A percentile compares a stretch with the other conserved stretches of the same genome.
These are phyloP conservation scores for Serendipita indica DNA, from an alignment of 768 basidiomycete species.

Conservation along the genomic window DNA sequence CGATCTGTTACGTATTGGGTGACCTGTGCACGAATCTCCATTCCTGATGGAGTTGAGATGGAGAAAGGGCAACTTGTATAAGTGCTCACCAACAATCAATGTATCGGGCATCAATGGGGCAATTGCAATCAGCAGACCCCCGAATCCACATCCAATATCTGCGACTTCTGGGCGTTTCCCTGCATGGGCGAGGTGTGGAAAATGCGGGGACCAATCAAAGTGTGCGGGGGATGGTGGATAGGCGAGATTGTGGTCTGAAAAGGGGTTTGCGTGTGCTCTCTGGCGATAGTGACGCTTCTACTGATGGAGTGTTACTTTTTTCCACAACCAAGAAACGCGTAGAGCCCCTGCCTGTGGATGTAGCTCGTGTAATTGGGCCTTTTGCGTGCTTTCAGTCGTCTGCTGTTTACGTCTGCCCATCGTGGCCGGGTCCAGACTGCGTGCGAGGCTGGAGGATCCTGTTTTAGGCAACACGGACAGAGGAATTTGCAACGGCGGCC, in stretches of 20 bases:
- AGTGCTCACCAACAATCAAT: slow-evolving; percentile 71
- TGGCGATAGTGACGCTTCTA: slow-evolving; percentile 36
- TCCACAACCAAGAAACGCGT: neutral
- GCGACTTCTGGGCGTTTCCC: slow-evolving; percentile 78
- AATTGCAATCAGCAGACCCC: slow-evolving; percentile 77
- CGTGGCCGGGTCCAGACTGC: neutral
- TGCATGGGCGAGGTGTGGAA: slow-evolving; percentile 47
- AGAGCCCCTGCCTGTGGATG: neutral
- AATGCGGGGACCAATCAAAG: slow-evolving; percentile 76
- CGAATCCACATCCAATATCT: slow-evolving; percentile 96
- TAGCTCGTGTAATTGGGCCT: neutral
- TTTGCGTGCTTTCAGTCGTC: neutral
- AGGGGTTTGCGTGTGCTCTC: slow-evolving; percentile 35
- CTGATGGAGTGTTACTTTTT: neutral
- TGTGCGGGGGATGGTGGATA: slow-evolving; percentile 65
- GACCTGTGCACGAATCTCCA: slow-evolving; percentile 95
- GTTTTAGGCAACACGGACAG: neutral
- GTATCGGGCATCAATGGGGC: slow-evolving; percentile 84
- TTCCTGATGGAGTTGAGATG: slow-evolving; percentile 39
- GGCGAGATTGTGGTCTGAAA: slow-evolving; percentile 51
- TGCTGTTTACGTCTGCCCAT: neutral
- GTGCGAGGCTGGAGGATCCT: neutral
- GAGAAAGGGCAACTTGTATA: neutral
- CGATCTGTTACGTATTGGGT: slow-evolving; percentile 92
- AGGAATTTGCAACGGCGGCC: slow-evolving; percentile 3